A percentile compares a stretch with the other conserved stretches of the same genome.
Conservation (phyloP, 306 rosid species). For the Ceratonia siliqua region DNA sequence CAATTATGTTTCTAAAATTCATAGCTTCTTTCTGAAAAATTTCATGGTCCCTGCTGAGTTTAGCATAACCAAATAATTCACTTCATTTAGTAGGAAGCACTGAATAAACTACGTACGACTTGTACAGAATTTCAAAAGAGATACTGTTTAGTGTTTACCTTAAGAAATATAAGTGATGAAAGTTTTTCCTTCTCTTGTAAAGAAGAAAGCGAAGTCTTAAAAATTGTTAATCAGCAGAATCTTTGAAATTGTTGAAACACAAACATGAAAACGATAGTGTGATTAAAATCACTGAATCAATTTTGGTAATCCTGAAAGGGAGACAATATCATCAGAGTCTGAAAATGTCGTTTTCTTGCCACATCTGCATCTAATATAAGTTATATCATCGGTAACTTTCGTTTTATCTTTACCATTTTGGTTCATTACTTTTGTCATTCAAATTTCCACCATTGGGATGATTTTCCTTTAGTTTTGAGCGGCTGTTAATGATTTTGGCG, state of each 20-base stretch:
- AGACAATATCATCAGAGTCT: conserved; percentile 18
- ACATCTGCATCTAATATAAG: conserved; percentile 15
- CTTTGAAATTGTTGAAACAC: conserved; percentile 10
- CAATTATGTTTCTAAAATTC: conserved; percentile 18
- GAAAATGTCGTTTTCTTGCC: conserved; percentile 37
- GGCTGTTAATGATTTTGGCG: conserved; percentile 23
- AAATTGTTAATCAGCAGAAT: neutral
- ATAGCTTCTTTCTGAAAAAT: neutral
- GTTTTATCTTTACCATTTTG: neutral
- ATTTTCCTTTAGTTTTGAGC: no score
- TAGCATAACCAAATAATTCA: neutral
- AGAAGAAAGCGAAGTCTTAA: neutral
- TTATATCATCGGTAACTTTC: neutral
- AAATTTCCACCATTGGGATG: neutral
- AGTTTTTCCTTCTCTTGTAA: neutral
- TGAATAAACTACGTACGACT: conserved; percentile 2
- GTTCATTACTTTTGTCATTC: neutral
- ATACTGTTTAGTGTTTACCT: neutral
- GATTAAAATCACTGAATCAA: conserved; percentile 37
- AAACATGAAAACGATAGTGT: conserved; percentile 39
- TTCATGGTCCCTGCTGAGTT: neutral
- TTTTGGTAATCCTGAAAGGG: conserved; percentile 34
- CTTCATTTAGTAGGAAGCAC: neutral
- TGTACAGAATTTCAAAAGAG: neutral
- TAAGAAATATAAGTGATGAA: neutral